Evolutionary conservation across 495 filamentous ascomycete genomes (phyloP).

Genomic region (Penicillium chermesinum): DNA sequence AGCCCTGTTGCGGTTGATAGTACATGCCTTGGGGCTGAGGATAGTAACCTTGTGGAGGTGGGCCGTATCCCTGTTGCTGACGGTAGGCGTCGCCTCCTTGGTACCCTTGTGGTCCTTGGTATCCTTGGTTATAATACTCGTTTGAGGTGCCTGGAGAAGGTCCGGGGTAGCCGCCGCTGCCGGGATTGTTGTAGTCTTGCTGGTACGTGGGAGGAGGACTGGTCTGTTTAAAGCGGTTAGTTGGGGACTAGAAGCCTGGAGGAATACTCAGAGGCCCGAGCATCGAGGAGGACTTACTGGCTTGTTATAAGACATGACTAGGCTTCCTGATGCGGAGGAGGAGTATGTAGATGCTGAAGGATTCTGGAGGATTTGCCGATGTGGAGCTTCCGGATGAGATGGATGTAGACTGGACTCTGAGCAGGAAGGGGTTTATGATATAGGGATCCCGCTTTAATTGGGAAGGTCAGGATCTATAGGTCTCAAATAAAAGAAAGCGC

Average conservation of each 20-base stretch:
- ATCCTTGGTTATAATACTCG: slow-evolving; percentile 23
- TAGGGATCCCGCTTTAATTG: background rate
- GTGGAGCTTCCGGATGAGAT: background rate
- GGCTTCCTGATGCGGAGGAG: background rate
- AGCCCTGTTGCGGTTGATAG: slow-evolving; percentile 39
- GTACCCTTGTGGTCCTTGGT: slow-evolving; percentile 18
- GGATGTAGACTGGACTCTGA: background rate
- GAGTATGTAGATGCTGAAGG: background rate
- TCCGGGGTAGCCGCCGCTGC: slow-evolving; percentile 18
- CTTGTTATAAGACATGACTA: slow-evolving; percentile 35
- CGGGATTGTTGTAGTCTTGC: slow-evolving; percentile 24
- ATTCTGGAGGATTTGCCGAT: background rate
- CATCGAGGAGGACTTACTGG: slow-evolving; percentile 22
- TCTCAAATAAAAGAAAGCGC: background rate
- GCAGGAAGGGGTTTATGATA: background rate
- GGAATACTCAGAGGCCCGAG: no score
- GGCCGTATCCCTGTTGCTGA: slow-evolving; percentile 17
- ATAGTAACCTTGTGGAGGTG: slow-evolving; percentile 22
- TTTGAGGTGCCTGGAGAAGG: slow-evolving; percentile 23
- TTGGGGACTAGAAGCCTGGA: background rate
- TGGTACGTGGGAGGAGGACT: slow-evolving; percentile 41
- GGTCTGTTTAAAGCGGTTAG: slow-evolving; percentile 20
- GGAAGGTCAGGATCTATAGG: no score
- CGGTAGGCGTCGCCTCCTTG: slow-evolving; percentile 2
- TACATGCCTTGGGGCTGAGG: slow-evolving; percentile 36